Conservation (phyloP, 805 yeast genomes). For the Groenewaldozyma salmanticensis region DNA sequence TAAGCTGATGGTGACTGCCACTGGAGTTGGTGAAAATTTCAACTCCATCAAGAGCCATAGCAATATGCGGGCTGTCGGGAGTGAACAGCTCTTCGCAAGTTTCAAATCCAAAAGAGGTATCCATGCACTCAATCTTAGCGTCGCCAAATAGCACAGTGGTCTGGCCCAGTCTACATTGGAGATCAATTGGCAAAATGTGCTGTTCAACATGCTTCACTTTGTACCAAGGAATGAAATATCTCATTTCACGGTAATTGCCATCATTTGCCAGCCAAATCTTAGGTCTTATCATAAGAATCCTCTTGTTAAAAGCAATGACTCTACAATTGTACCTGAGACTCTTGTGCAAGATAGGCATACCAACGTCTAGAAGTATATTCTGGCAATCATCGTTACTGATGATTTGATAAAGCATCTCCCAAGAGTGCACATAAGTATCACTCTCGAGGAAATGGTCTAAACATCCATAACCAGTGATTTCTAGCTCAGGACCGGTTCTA, state of each 20-base stretch:
- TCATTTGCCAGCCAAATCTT: conserved; percentile 91
- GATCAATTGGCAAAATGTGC: conserved; percentile 58
- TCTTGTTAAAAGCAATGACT: conserved; percentile 66
- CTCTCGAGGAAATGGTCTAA: conserved; percentile 84
- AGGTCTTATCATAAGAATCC: conserved; percentile 80
- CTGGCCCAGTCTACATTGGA: conserved; percentile 61
- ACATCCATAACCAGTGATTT: conserved; percentile 72
- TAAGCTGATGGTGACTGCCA: conserved; percentile 95
- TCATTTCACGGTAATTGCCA: conserved; percentile 97
- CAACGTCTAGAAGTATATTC: conserved; percentile 79
- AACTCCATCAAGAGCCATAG: conserved; percentile 91
- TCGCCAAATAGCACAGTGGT: conserved; percentile 74
- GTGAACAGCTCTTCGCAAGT: conserved; percentile 98
- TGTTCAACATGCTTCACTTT: conserved; percentile 67
- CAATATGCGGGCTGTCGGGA: conserved; percentile 90
- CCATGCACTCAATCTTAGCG: conserved; percentile 73
- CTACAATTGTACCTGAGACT: conserved; percentile 89
- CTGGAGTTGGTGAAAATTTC: conserved; percentile 93
- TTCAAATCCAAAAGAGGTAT: conserved; percentile 91
- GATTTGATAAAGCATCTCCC: conserved; percentile 88
- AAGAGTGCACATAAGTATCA: conserved; percentile 79
- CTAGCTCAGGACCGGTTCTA: conserved; percentile 96
- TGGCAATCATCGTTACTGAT: conserved; percentile 55
- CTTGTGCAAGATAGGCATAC: conserved; percentile 88
- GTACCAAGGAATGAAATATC: conserved; percentile 93